Percentiles rank a stretch among this genome's conserved stretches.
Conservation (phyloP, 139 green algal species). For the Dunaliella primolecta region DNA sequence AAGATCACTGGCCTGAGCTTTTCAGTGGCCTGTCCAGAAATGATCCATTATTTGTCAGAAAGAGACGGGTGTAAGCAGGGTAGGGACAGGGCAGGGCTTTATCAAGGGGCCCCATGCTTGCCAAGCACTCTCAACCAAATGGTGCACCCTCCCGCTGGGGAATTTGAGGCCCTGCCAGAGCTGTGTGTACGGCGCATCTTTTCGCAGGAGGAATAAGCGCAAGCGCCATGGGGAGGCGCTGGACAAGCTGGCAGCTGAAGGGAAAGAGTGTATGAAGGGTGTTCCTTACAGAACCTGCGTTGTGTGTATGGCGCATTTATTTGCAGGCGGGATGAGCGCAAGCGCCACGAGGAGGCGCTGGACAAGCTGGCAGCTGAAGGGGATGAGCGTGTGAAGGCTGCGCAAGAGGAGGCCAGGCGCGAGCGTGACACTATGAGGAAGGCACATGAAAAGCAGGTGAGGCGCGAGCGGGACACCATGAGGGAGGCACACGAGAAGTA, state of each 20-base stretch:
- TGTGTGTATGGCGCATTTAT: too few relatives aligned
- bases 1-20: not conserved
- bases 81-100: too few relatives aligned
- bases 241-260: constrained; percentile 24
- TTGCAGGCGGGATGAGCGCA: constrained; percentile 44
- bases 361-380: constrained; percentile 28
- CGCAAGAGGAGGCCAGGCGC: constrained; percentile 23
- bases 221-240: constrained; percentile 35
- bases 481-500: constrained; percentile 40
- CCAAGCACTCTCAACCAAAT: too few relatives aligned
- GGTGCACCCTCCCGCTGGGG: too few relatives aligned
- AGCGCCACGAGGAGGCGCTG: constrained; percentile 33
- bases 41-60: not conserved
- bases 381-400: constrained; percentile 24
- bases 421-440: constrained; percentile 37
- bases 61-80: too few relatives aligned
- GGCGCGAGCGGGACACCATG: constrained; percentile 24
- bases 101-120: too few relatives aligned
- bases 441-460: constrained; percentile 44
- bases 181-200: too few relatives aligned
- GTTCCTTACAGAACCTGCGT: too few relatives aligned
- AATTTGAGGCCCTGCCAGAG: too few relatives aligned
- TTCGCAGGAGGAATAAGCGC: constrained; percentile 41
- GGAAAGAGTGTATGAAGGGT: constrained; percentile 19
- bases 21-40: not conserved